Evolutionary conservation across 768 basidiomycete genomes (phyloP).

Genomic region (Psilocybe cyanescens): DNA sequence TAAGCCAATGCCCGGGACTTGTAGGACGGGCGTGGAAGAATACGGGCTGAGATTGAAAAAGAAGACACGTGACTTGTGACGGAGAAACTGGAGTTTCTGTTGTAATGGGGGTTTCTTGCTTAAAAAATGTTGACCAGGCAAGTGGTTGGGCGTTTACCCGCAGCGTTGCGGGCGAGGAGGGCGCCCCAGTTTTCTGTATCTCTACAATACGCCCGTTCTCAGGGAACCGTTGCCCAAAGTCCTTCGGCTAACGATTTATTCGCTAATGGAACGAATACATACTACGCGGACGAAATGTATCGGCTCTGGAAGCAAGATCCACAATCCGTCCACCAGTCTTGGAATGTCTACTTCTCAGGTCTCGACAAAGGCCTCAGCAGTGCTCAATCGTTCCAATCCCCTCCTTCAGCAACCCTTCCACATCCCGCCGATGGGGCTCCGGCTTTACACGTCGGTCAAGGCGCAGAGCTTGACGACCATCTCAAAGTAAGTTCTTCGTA

Average conservation of each 20-base stretch:
- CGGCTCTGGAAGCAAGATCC: constrained; percentile 90
- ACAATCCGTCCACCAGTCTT: constrained; percentile 89
- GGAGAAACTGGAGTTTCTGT: background rate
- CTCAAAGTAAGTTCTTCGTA: constrained; percentile 69
- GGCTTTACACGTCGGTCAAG: constrained; percentile 67
- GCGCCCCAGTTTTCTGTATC: background rate
- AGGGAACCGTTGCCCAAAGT: constrained; percentile 23
- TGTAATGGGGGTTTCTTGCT: background rate
- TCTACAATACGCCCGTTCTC: background rate
- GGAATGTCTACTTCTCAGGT: constrained; percentile 93
- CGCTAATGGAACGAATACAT: constrained; percentile 93
- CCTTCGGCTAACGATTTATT: constrained; percentile 85
- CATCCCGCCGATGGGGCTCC: constrained; percentile 82
- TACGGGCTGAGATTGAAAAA: background rate
- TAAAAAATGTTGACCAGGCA: constrained; percentile 13
- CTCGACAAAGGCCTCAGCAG: constrained; percentile 87
- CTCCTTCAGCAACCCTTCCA: constrained; percentile 69
- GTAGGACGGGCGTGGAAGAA: background rate
- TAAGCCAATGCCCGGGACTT: too few species aligned
- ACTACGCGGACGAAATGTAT: constrained; percentile 98
- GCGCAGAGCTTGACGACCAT: constrained; percentile 88
- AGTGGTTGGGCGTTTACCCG: constrained; percentile 11
- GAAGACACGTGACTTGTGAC: constrained; percentile 13
- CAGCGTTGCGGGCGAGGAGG: constrained; percentile 2
- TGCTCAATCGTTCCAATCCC: constrained; percentile 81